Percentiles rank a stretch among this genome's conserved stretches.
Conservation (phyloP, 805 yeast species). For the Metschnikowia bowlesiae region DNA sequence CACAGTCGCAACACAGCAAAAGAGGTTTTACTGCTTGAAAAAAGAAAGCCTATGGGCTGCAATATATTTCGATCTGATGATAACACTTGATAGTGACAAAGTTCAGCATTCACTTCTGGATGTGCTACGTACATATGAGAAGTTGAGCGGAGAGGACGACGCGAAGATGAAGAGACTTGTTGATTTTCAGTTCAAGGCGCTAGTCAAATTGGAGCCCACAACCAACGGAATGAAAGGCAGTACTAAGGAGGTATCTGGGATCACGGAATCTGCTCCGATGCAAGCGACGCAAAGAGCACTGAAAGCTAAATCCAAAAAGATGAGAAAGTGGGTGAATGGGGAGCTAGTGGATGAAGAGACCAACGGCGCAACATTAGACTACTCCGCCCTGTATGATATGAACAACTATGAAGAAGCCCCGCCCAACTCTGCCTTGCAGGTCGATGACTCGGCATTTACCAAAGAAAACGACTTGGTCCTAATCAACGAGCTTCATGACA, state of each 20-base stretch:
- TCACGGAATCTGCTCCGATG: background rate
- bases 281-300: conserved; percentile 7
- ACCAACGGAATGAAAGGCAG: too few species aligned
- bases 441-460: conserved; percentile 31
- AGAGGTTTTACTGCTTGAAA: conserved; percentile 31
- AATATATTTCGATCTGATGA: conserved; percentile 35
- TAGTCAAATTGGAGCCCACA: conserved; percentile 27
- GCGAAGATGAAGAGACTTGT: conserved; percentile 31
- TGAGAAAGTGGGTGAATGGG: conserved; percentile 43
- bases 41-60: conserved; percentile 30
- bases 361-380: conserved; percentile 26
- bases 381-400: conserved; percentile 17
- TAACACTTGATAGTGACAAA: conserved; percentile 37
- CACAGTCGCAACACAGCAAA: conserved; percentile 28
- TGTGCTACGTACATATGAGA: conserved; percentile 30
- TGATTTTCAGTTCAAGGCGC: conserved; percentile 36
- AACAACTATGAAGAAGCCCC: conserved; percentile 13
- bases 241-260: background rate
- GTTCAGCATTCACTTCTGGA: conserved; percentile 29
- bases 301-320: conserved; percentile 20
- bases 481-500: conserved; percentile 38
- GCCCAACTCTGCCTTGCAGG: conserved; percentile 3
- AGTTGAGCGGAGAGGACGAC: conserved; percentile 23
- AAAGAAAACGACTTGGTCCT: conserved; percentile 37
- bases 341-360: conserved; percentile 28